Evolutionary conservation across 2,329 filamentous ascomycete genomes (phyloP).

Genomic region (Fusarium sp.): DNA sequence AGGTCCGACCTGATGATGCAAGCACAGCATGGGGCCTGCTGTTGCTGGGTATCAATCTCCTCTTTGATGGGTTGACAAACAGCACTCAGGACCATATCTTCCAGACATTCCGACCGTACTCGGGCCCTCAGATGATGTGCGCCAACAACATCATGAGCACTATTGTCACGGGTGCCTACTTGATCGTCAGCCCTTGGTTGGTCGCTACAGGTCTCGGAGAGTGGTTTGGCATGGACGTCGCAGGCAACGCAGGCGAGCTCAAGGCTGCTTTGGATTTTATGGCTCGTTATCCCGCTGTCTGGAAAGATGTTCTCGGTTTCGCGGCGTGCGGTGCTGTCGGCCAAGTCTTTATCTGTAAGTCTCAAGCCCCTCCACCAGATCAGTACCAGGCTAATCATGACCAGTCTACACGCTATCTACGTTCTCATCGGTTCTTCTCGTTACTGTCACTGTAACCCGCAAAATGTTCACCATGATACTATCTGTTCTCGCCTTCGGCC

Average conservation of each 20-base stretch:
- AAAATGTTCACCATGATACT: slow-evolving; percentile 99
- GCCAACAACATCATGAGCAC: slow-evolving; percentile 93
- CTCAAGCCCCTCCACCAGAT: neutral
- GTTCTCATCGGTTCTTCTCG: slow-evolving; percentile 90
- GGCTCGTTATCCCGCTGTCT: slow-evolving; percentile 79
- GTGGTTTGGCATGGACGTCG: slow-evolving; percentile 72
- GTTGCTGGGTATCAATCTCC: slow-evolving; percentile 85
- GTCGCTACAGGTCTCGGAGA: slow-evolving; percentile 71
- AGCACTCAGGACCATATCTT: slow-evolving; percentile 98
- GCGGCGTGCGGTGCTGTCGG: slow-evolving; percentile 90
- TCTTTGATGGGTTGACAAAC: slow-evolving; percentile 97
- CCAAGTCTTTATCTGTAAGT: slow-evolving; percentile 91
- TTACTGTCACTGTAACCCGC: slow-evolving; percentile 95
- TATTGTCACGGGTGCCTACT: slow-evolving; percentile 77
- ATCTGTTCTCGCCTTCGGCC: slow-evolving; percentile 93
- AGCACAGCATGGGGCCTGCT: slow-evolving; percentile 82
- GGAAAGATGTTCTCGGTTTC: slow-evolving; percentile 89
- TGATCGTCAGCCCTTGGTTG: slow-evolving; percentile 83
- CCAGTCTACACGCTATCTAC: slow-evolving; percentile 88
- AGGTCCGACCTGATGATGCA: slow-evolving; percentile 55
- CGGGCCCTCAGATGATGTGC: slow-evolving; percentile 99
- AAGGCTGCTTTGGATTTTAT: slow-evolving; percentile 83
- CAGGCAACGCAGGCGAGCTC: slow-evolving; percentile 78
- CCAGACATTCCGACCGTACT: slow-evolving; percentile 78
- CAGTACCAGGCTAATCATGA: slow-evolving; percentile 24